Percentiles rank a stretch among this genome's conserved stretches.
Evolutionary conservation across 768 basidiomycete genomes (phyloP).

Genomic region (Tremella mesenterica): DNA sequence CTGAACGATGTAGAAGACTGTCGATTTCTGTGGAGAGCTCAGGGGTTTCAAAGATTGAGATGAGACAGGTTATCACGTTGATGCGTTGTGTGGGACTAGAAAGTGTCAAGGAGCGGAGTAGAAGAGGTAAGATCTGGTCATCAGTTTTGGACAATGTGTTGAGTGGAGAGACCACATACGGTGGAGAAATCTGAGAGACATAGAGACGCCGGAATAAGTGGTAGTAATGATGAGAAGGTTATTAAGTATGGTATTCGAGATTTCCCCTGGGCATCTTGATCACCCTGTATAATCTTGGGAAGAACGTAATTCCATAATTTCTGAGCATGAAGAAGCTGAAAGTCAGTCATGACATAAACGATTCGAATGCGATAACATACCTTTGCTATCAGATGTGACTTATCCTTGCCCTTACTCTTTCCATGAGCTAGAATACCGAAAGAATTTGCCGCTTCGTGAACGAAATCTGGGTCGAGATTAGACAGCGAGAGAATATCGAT

Average conservation of each 20-base stretch:
- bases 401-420: conserved; percentile 61
- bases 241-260: conserved; percentile 63
- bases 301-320: conserved; percentile 60
- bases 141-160: neutral
- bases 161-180: neutral
- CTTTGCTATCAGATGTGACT: conserved; percentile 71
- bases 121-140: conserved; percentile 70
- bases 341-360: neutral
- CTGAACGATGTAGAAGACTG: conserved; percentile 56
- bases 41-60: conserved; percentile 57
- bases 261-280: conserved; percentile 48
- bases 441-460: conserved; percentile 65
- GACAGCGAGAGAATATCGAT: conserved; percentile 56
- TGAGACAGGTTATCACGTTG: conserved; percentile 71
- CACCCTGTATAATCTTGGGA: conserved; percentile 64
- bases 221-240: conserved; percentile 71
- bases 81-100: conserved; percentile 64
- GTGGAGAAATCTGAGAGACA: conserved; percentile 59
- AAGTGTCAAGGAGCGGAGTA: conserved; percentile 74
- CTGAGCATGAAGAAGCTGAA: conserved; percentile 47
- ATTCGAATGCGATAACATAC: conserved; percentile 47
- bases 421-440: conserved; percentile 57
- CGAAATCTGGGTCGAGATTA: conserved; percentile 53
- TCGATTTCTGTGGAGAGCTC: conserved; percentile 41
- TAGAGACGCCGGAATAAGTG: conserved; percentile 64